A percentile compares a stretch with the other conserved stretches of the same genome.
Conservation (phyloP, 2,329 filamentous ascomycete species). For the Neonectria sp. region DNA sequence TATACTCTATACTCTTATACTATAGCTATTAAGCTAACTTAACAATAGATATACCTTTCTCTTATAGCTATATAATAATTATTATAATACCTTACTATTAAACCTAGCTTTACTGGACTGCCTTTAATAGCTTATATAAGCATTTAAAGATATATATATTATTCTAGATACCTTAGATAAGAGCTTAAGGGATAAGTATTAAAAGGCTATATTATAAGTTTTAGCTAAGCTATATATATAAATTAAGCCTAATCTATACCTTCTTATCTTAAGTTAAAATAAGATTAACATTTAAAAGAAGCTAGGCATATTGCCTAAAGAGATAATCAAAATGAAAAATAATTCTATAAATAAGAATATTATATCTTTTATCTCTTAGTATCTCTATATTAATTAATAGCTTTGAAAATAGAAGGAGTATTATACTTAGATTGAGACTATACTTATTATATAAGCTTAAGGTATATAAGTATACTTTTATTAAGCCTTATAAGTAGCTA, state of each 20-base stretch:
- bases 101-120: constrained; percentile 39
- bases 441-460: constrained; percentile 5
- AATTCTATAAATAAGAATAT: constrained; percentile 22
- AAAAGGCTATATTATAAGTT: constrained; percentile 44
- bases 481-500: background rate
- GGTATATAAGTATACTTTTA: constrained; percentile 4
- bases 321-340: constrained; percentile 30
- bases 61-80: constrained; percentile 35
- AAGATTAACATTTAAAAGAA: constrained; percentile 48
- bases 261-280: constrained; percentile 53
- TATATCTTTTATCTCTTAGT: constrained; percentile 21
- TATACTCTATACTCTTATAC: constrained; percentile 52
- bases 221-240: constrained; percentile 44
- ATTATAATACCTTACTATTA: constrained; percentile 33
- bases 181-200: constrained; percentile 46
- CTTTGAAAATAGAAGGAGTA: constrained; percentile 19
- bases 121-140: constrained; percentile 40
- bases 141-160: constrained; percentile 52
- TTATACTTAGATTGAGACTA: constrained; percentile 9
- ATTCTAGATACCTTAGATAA: constrained; percentile 57
- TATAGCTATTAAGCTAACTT: constrained; percentile 51
- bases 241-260: constrained; percentile 43
- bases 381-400: constrained; percentile 10
- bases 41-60: constrained; percentile 35
- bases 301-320: constrained; percentile 27